These are phyloP conservation scores for Cyclocybe aegerita DNA, from an alignment of 768 basidiomycete genomes.

Conservation along the genomic window DNA sequence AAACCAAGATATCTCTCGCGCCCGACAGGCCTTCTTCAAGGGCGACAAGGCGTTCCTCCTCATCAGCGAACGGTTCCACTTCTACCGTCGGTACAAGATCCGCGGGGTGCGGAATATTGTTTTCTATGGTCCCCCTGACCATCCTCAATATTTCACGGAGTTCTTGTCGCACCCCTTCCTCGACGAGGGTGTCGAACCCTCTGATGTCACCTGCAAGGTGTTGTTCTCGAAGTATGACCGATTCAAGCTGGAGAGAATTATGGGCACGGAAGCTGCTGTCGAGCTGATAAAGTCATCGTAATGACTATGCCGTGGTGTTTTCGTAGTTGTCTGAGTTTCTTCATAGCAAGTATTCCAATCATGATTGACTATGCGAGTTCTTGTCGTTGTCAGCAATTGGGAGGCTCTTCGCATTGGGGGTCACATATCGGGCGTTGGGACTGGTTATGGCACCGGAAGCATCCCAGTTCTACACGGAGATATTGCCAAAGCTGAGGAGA, in stretches of 20 bases:
- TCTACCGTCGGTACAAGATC: conserved; percentile 94
- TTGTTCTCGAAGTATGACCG: conserved; percentile 89
- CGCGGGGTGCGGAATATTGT: conserved; percentile 90
- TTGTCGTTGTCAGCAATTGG: too few species aligned
- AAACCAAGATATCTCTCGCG: conserved; percentile 92
- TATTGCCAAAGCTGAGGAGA: neutral
- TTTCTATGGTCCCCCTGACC: conserved; percentile 91
- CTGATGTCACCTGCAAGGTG: conserved; percentile 80
- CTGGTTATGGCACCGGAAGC: too few species aligned
- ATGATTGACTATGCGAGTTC: too few species aligned
- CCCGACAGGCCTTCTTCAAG: conserved; percentile 88
- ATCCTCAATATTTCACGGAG: conserved; percentile 91
- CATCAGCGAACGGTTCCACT: conserved; percentile 97
- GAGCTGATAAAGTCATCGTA: conserved; percentile 39
- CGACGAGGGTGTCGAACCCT: conserved; percentile 81
- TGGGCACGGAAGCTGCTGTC: conserved; percentile 48
- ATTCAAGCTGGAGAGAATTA: conserved; percentile 85
- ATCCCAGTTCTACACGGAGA: neutral
- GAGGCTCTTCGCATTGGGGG: too few species aligned
- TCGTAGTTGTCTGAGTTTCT: neutral
- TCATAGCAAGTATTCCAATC: too few species aligned
- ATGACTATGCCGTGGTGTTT: conserved; percentile 5
- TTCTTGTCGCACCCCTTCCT: conserved; percentile 88
- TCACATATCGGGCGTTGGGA: too few species aligned
- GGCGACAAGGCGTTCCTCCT: conserved; percentile 86